Evolutionary conservation across 768 basidiomycete species (phyloP).

Genomic region (Collybiopsis luxurians): DNA sequence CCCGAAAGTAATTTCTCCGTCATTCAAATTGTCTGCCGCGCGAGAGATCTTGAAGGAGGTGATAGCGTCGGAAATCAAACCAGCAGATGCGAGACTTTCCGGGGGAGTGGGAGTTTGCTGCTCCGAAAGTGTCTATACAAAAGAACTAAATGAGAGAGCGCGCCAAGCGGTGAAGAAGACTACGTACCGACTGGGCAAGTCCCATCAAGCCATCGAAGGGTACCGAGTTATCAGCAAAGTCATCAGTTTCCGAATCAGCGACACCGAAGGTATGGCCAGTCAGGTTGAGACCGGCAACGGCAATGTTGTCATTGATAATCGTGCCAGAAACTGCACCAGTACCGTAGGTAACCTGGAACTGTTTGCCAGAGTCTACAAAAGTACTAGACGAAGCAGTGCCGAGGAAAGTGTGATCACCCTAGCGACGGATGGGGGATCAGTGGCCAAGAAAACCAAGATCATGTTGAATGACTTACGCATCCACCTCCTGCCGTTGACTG

Average conservation of each 20-base stretch:
- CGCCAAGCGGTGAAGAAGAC: neutral
- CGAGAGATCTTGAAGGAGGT: constrained; percentile 82
- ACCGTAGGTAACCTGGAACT: constrained; percentile 67
- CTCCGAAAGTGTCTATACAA: constrained; percentile 53
- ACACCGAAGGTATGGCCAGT: constrained; percentile 66
- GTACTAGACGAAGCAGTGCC: constrained; percentile 59
- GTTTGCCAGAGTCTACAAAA: constrained; percentile 49
- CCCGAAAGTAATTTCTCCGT: constrained; percentile 84
- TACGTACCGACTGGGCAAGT: constrained; percentile 63
- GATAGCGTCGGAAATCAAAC: constrained; percentile 60
- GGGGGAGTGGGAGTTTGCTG: constrained; percentile 66
- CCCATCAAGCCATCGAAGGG: constrained; percentile 80
- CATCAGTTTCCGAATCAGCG: constrained; percentile 51
- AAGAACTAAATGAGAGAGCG: neutral
- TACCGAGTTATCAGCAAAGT: constrained; percentile 50
- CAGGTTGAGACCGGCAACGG: constrained; percentile 60
- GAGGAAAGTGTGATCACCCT: constrained; percentile 67
- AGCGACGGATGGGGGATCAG: constrained; percentile 10
- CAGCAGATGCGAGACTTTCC: constrained; percentile 59
- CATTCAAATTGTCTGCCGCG: constrained; percentile 61
- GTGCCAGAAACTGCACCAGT: constrained; percentile 65
- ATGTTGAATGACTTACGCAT: constrained; percentile 28
- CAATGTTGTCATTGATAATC: constrained; percentile 61
- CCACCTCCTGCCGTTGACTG: constrained; percentile 38
- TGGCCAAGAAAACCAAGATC: neutral